phyloP scores from a whole-genome alignment of 2,329 filamentous ascomycete species.

The Colletotrichum sojae region DNA sequence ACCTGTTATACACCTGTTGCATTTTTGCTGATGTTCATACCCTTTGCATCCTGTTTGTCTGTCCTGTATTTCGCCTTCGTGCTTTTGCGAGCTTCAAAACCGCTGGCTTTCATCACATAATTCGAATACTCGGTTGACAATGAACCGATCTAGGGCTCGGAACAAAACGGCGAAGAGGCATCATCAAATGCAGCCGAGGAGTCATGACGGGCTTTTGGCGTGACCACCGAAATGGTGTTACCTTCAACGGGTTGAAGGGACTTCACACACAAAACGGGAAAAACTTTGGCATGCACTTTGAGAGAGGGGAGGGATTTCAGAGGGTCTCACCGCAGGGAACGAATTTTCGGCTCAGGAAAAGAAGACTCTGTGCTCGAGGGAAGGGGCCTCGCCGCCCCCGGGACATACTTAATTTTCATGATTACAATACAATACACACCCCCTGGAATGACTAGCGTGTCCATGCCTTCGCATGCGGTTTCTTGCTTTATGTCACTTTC shows the following conservation, averaged over 20 bases:
- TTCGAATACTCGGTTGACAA: constrained; percentile 22
- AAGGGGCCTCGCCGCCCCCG: constrained; percentile 34
- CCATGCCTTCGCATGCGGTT: too few relatives aligned
- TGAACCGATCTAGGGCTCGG: constrained; percentile 25
- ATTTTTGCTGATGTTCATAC: neutral
- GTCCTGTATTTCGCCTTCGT: neutral
- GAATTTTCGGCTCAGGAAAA: constrained; percentile 30
- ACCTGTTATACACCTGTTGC: neutral
- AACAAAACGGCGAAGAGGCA: constrained; percentile 35
- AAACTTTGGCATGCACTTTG: constrained; percentile 11
- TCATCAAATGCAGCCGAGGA: constrained; percentile 28
- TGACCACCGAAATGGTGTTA: constrained; percentile 11
- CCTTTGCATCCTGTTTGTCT: neutral
- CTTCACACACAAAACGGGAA: constrained; percentile 14
- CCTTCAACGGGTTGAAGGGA: constrained; percentile 30
- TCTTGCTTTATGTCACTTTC: too few relatives aligned
- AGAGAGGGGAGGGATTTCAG: constrained; percentile 14
- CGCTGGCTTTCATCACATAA: neutral
- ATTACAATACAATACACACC: constrained; percentile 22
- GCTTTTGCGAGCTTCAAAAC: neutral
- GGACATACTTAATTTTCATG: constrained; percentile 42
- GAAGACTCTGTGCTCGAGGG: constrained; percentile 22
- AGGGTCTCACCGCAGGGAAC: neutral
- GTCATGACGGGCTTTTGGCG: constrained; percentile 34
- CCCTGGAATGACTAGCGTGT: too few relatives aligned